Conservation (phyloP, 2,329 filamentous ascomycete species). For the Pseudogymnoascus sp. region DNA sequence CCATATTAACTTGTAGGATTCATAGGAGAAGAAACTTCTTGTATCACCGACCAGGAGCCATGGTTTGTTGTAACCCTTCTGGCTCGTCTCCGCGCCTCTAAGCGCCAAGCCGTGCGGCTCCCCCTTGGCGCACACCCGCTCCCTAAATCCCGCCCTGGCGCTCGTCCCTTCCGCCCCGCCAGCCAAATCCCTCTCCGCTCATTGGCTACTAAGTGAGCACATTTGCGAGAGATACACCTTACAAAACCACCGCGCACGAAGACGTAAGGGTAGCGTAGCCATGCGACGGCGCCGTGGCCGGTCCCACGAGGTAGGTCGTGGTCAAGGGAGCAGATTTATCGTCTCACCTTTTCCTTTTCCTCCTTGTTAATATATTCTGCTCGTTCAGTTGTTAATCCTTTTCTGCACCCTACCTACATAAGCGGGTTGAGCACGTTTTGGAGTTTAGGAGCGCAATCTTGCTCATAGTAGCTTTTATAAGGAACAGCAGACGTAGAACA, state of each 20-base stretch:
- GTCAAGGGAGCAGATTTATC: not conserved
- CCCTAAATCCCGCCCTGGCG: not conserved
- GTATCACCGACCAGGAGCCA: not conserved
- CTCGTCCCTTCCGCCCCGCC: not conserved
- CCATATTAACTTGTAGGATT: not conserved
- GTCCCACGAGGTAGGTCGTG: not conserved
- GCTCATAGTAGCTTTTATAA: not conserved
- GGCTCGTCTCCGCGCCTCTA: not conserved
- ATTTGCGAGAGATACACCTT: slow-evolving; percentile 6
- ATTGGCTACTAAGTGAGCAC: slow-evolving; percentile 9
- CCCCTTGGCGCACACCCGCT: not conserved
- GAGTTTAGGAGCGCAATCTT: slow-evolving; percentile 3
- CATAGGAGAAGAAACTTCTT: not conserved
- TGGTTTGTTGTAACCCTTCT: not conserved
- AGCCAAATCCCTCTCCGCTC: not conserved
- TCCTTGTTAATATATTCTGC: not conserved
- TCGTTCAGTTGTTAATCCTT: not conserved
- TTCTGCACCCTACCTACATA: not conserved
- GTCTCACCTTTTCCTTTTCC: not conserved
- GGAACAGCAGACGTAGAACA: not conserved
- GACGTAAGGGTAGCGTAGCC: not conserved
- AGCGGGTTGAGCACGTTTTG: slow-evolving; percentile 3
- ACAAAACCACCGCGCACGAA: not conserved
- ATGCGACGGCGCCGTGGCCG: not conserved
- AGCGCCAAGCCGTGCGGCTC: not conserved